Conservation (phyloP, 805 yeast genomes). For the Grigorovia humatica region DNA sequence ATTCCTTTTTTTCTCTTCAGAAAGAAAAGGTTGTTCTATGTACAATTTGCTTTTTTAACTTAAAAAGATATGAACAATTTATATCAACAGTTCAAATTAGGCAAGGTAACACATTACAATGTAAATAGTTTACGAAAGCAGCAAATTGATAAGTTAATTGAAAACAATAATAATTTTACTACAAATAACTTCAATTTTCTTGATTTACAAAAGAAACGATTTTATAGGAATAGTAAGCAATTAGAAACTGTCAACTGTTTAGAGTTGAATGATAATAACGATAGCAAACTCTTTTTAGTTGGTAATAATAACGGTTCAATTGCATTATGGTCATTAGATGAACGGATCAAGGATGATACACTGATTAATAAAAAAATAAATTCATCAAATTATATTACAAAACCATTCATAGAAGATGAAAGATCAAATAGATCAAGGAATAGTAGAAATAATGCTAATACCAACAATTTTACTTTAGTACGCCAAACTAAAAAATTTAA, state of each 20-base stretch:
- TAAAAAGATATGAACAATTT: slow-evolving; percentile 1
- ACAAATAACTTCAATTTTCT: background rate
- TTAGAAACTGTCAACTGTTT: background rate
- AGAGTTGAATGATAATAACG: slow-evolving; percentile 14
- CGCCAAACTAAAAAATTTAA: slow-evolving; percentile 16
- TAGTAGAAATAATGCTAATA: background rate
- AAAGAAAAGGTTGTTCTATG: too few species aligned
- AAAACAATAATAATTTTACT: slow-evolving; percentile 2
- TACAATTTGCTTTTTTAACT: background rate
- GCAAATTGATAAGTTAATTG: slow-evolving; percentile 17
- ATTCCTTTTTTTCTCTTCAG: background rate
- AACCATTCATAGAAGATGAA: too few species aligned
- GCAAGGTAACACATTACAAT: slow-evolving; percentile 4
- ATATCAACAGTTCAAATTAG: background rate
- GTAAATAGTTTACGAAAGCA: slow-evolving; percentile 5
- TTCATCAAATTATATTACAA: slow-evolving; percentile 4
- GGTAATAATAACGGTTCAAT: slow-evolving; percentile 30
- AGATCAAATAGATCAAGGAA: too few species aligned
- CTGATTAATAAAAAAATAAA: slow-evolving; percentile 23
- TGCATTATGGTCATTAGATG: slow-evolving; percentile 24
- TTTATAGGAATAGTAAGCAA: slow-evolving; percentile 1
- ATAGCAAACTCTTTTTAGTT: slow-evolving; percentile 11
- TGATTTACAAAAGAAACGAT: background rate
- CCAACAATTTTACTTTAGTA: slow-evolving; percentile 4
- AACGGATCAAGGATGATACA: slow-evolving; percentile 9